These are phyloP conservation scores for Gentiana macrophylla DNA, from an alignment of 257 asterid species.

Conservation along the genomic window DNA sequence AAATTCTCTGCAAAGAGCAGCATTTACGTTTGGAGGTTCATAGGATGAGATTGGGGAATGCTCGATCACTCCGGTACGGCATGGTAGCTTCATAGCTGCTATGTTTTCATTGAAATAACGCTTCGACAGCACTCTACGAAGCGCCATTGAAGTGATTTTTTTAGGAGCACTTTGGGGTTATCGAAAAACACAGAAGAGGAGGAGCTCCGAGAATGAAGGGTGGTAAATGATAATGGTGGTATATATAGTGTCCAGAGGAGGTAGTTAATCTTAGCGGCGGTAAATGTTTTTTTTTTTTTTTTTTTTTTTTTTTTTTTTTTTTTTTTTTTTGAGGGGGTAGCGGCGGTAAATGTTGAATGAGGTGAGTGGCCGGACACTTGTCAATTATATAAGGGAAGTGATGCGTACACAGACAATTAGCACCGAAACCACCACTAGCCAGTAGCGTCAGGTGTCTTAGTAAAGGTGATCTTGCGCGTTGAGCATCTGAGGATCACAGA, in stretches of 20 bases:
- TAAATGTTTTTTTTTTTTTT: too few species aligned
- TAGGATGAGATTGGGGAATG: slow-evolving; percentile 21
- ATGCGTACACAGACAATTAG: too few species aligned
- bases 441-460: too few species aligned
- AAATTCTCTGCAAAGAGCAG: slow-evolving; percentile 12
- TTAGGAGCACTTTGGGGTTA: neutral
- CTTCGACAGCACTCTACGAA: slow-evolving; percentile 27
- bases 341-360: too few species aligned
- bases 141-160: slow-evolving; percentile 41
- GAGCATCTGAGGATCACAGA: too few species aligned
- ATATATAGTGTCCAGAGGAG: slow-evolving; percentile 29
- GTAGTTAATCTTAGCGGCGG: too few species aligned
- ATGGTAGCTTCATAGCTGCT: neutral
- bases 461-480: too few species aligned
- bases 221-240: slow-evolving; percentile 4
- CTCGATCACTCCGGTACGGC: neutral
- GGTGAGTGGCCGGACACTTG: too few species aligned
- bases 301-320: too few species aligned
- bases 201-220: slow-evolving; percentile 7
- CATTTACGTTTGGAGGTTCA: slow-evolving; percentile 13
- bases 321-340: too few species aligned
- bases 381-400: too few species aligned
- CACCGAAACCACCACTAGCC: too few species aligned
- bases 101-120: slow-evolving; percentile 8
- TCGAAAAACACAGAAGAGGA: slow-evolving; percentile 1